Evolutionary conservation across 2,329 filamentous ascomycete species (phyloP).

Genomic region (Botrytis cinerea): DNA sequence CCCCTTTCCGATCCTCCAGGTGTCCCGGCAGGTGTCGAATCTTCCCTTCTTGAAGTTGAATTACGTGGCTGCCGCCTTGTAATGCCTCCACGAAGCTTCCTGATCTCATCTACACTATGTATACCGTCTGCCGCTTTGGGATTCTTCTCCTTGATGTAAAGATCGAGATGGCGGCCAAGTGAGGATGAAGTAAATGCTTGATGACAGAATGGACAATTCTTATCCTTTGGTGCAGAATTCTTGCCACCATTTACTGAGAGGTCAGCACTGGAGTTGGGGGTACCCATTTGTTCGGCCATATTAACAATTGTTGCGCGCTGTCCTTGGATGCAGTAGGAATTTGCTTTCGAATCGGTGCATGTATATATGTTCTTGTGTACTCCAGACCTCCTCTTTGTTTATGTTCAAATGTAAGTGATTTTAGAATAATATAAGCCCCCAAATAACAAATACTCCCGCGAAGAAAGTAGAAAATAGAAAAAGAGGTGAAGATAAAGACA

Average conservation of each 20-base stretch:
- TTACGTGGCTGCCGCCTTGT: constrained; percentile 80
- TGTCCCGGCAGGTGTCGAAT: constrained; percentile 59
- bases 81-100: constrained; percentile 78
- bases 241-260: constrained; percentile 40
- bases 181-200: constrained; percentile 93
- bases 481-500: not conserved
- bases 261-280: constrained; percentile 41
- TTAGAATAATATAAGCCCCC: constrained; percentile 8
- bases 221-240: constrained; percentile 64
- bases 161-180: constrained; percentile 87
- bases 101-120: constrained; percentile 88
- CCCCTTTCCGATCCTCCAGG: constrained; percentile 46
- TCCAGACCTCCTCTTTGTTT: constrained; percentile 13
- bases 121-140: constrained; percentile 83
- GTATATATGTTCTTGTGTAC: not conserved
- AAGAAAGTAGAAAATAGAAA: constrained; percentile 11
- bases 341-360: constrained; percentile 6
- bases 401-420: constrained; percentile 8
- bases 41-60: constrained; percentile 55
- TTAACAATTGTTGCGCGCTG: constrained; percentile 12
- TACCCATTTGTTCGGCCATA: constrained; percentile 42
- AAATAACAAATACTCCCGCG: constrained; percentile 20
- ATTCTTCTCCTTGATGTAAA: constrained; percentile 93
- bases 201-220: constrained; percentile 82
- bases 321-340: constrained; percentile 12